Percentiles rank a stretch among this genome's conserved stretches.
These are phyloP conservation scores for Penicillium brasilianum DNA, from an alignment of 2,329 filamentous ascomycete species.

Conservation along the genomic window DNA sequence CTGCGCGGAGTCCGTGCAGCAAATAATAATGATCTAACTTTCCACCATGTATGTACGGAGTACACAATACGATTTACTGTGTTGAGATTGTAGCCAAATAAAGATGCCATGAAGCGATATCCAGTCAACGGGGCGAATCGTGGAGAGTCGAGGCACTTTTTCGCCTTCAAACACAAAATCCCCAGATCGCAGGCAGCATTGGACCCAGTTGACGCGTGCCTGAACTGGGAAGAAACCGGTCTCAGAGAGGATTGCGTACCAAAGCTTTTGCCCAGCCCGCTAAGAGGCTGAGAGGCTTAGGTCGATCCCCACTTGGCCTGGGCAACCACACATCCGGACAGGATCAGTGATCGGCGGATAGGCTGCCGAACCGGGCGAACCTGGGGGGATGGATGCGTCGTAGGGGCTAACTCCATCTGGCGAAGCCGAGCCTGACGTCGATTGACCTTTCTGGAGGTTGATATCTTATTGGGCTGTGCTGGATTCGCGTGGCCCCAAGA, in stretches of 20 bases:
- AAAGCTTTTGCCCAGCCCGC: neutral
- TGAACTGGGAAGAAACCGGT: neutral
- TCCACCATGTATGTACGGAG: neutral
- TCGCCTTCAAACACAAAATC: neutral
- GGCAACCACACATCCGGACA: slow-evolving; percentile 14
- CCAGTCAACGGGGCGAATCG: neutral
- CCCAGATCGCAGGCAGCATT: neutral
- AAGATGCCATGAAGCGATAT: neutral
- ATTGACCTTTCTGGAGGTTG: slow-evolving; percentile 2
- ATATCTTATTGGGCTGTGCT: slow-evolving; percentile 7
- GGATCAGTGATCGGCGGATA: slow-evolving; percentile 23
- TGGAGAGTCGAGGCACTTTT: neutral
- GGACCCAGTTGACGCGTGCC: neutral
- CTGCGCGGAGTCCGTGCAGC: neutral
- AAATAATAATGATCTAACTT: neutral
- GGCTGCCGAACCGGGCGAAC: slow-evolving; percentile 7
- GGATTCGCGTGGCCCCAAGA: slow-evolving; percentile 21
- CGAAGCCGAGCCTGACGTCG: slow-evolving; percentile 20
- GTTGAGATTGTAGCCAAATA: neutral
- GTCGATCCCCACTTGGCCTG: neutral
- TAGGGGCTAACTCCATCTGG: slow-evolving; percentile 24
- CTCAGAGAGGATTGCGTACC: neutral
- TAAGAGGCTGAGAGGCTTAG: neutral
- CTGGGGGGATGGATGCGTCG: slow-evolving; percentile 7
- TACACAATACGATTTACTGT: neutral